Percentiles rank a stretch among this genome's conserved stretches.
phyloP scores from a whole-genome alignment of 805 yeast genomes.

The Pichia eremophila region DNA sequence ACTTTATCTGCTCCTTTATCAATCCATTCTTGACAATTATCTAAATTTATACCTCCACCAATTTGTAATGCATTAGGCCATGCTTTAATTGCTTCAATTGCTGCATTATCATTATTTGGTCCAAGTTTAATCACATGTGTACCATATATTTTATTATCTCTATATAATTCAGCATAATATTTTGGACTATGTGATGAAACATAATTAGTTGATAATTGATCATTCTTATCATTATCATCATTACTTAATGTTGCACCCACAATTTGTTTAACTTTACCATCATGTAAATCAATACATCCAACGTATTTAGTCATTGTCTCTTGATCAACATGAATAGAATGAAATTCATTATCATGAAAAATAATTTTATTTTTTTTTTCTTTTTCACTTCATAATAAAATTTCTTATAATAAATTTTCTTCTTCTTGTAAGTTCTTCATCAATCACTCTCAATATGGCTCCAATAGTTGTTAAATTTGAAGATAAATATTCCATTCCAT shows the following conservation, averaged over 20 bases:
- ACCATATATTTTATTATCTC: conserved; percentile 47
- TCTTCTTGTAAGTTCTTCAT: too few species aligned
- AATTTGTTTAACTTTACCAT: conserved; percentile 92
- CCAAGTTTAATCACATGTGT: conserved; percentile 95
- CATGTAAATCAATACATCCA: conserved; percentile 93
- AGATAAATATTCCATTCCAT: conserved; percentile 24
- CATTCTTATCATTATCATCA: conserved; percentile 22
- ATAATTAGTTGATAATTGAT: conserved; percentile 56
- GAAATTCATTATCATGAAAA: too few species aligned
- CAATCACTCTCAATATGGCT: conserved; percentile 12
- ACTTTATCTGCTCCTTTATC: conserved; percentile 74
- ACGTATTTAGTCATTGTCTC: conserved; percentile 68
- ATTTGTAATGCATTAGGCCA: conserved; percentile 76
- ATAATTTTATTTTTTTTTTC: not conserved
- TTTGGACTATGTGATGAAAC: conserved; percentile 67
- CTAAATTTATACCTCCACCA: conserved; percentile 83
- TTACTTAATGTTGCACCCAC: conserved; percentile 81
- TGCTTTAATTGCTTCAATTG: conserved; percentile 57
- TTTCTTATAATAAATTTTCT: not conserved
- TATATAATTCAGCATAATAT: conserved; percentile 66
- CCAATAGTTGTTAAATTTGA: conserved; percentile 42
- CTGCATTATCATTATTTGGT: conserved; percentile 69
- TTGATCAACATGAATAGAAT: not conserved
- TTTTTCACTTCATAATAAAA: not conserved
- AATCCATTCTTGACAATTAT: conserved; percentile 74